Conservation (phyloP, 164 flowering plant genomes). For the Aristolochia fimbriata region DNA sequence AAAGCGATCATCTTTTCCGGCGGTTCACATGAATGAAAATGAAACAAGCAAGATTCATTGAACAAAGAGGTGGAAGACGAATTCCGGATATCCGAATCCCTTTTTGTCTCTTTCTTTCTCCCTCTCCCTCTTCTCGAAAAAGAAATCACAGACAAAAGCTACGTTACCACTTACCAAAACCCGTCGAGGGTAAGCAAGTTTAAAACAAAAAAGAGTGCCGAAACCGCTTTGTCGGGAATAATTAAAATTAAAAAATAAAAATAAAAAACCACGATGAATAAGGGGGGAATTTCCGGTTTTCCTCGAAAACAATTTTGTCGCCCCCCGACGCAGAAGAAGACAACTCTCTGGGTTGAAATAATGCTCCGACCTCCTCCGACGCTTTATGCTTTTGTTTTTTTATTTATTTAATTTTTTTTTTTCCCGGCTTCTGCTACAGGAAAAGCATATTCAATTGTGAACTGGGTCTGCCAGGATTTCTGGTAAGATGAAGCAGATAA, state of each 20-base stretch:
- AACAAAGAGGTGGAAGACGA: not conserved
- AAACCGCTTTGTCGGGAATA: not conserved
- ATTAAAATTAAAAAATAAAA: too few species aligned
- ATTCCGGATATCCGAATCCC: not conserved
- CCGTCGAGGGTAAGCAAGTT: not conserved
- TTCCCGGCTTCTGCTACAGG: not conserved
- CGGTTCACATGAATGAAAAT: not conserved
- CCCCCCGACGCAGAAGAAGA: not conserved
- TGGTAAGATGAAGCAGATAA: not conserved
- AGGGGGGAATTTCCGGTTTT: not conserved
- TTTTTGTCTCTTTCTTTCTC: conserved; percentile 3
- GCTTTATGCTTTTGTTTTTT: too few species aligned
- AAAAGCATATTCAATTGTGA: too few species aligned
- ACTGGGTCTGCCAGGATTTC: too few species aligned
- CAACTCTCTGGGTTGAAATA: not conserved
- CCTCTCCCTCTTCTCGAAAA: too few species aligned
- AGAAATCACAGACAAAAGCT: too few species aligned
- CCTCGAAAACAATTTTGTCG: not conserved
- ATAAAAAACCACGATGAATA: not conserved
- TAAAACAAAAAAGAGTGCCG: not conserved
- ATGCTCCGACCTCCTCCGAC: not conserved
- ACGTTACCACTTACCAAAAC: too few species aligned
- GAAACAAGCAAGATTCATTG: conserved; percentile 6
- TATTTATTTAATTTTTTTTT: not conserved
- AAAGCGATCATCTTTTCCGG: too few species aligned